Conservation (phyloP, 441 rosid species). For the Populus hybrid region DNA sequence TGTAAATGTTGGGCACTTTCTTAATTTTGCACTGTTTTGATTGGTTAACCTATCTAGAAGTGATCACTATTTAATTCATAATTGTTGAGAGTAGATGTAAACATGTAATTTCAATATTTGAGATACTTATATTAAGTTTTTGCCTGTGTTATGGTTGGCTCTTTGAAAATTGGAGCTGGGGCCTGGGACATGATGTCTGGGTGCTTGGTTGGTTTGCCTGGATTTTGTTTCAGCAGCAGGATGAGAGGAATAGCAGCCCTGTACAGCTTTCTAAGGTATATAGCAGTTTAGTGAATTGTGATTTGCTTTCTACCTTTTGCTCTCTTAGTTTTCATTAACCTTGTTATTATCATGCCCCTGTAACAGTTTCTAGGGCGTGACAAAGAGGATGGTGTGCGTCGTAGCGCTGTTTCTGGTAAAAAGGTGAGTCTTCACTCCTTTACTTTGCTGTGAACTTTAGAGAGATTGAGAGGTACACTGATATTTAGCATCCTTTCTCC, state of each 20-base stretch:
- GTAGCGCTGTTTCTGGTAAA: constrained; percentile 96
- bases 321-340: not conserved
- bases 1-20: not conserved
- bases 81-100: not conserved
- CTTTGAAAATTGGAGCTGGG: constrained; percentile 95
- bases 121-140: constrained; percentile 59
- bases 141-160: constrained; percentile 74
- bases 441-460: not conserved
- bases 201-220: constrained; percentile 51
- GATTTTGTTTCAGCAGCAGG: constrained; percentile 56
- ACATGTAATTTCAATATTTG: constrained; percentile 9
- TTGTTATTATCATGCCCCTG: not conserved
- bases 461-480: not conserved
- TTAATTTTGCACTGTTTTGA: not conserved
- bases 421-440: constrained; percentile 44
- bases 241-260: constrained; percentile 73
- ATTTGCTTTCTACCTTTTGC: not conserved
- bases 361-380: constrained; percentile 72
- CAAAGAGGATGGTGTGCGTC: constrained; percentile 73
- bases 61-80: not conserved
- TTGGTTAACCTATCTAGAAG: not conserved
- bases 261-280: constrained; percentile 90
- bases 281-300: constrained; percentile 5
- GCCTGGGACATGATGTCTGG: constrained; percentile 73
- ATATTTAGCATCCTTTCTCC: not conserved